A percentile compares a stretch with the other conserved stretches of the same genome.
Evolutionary conservation across 2,329 filamentous ascomycete genomes (phyloP).

Genomic region (Westerdykella sp.): DNA sequence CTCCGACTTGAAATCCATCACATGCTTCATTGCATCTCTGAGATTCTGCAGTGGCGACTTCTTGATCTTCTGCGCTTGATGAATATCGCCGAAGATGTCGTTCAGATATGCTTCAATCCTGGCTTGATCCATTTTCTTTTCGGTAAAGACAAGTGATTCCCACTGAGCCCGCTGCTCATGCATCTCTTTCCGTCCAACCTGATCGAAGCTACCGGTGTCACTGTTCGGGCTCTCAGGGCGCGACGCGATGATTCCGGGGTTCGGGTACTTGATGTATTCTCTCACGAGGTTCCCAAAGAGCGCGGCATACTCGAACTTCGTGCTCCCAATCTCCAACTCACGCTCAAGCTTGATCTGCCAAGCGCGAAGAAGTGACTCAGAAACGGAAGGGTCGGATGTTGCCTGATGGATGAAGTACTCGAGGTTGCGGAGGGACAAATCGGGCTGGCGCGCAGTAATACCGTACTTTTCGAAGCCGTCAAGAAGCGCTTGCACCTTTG

Average conservation of each 20-base stretch:
- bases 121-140: constrained; percentile 41
- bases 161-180: constrained; percentile 42
- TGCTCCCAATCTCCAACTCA: constrained; percentile 23
- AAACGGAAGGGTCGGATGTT: constrained; percentile 22
- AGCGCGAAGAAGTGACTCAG: constrained; percentile 13
- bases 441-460: constrained; percentile 10
- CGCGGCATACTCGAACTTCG: constrained; percentile 23
- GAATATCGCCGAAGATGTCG: constrained; percentile 45
- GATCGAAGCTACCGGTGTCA: constrained; percentile 32
- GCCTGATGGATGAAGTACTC: constrained; percentile 23
- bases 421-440: constrained; percentile 14
- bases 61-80: constrained; percentile 36
- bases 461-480: constrained; percentile 15
- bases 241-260: constrained; percentile 2
- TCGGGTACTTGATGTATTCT: constrained; percentile 28
- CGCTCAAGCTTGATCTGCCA: constrained; percentile 22
- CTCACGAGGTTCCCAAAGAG: constrained; percentile 23
- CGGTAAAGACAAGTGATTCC: constrained; percentile 52
- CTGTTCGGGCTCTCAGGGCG: background rate
- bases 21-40: constrained; percentile 32
- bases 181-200: constrained; percentile 39
- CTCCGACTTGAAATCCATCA: constrained; percentile 18
- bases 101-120: constrained; percentile 48
- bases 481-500: constrained; percentile 17
- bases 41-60: constrained; percentile 37